Base-by-base conservation (phyloP, 2,329 filamentous ascomycete species). In the Fusarium sp. region DNA sequence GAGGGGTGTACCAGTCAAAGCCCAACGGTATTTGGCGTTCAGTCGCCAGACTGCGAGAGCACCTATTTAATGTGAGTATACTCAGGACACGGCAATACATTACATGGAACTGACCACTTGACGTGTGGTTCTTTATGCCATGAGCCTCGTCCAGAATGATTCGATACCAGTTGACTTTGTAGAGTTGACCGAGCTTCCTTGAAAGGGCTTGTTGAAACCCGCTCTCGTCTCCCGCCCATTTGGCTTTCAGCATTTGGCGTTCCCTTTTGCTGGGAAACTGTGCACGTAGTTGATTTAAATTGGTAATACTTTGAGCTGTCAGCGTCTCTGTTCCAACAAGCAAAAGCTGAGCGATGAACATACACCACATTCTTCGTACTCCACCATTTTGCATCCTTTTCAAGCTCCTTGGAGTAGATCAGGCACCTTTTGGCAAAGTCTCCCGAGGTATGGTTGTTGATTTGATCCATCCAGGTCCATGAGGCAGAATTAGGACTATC, bases 91-190 rank as follows among this genome's bases (percentile, higher is more conserved):
- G 0, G 8, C 1, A 15, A 15, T 13, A 6, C 5, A 11, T 9
- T 2, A 17, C 5, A 13, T 5, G 2, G 1, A 76, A 52, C 32
- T 8, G 2, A 83, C 83, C 79, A 14, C 72, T 61, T 0, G 80
- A 78, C 0, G 63, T 63, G 11, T 84, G 79, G 36, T 89, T 90
- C 68, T 90, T 90, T 68, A 91, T 89, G 0, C 74, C 74, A 56
- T 90, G 89, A 0, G 85, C 88, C 73, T 91, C 89, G 51, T 91
- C 89, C 0, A 91, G 79, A 3, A 91, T 83, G 8, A 91, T 68
- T 4, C 90, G 81, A 45, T 87, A 84, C 81, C 85, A 89, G 0
- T 81, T 78, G 8, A 85, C 74, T 0, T 83, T 11, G 36, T 78
- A 79, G 0, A 82, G 32, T 0, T 1, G 1, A 0, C 78, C 75